These are phyloP conservation scores for Allium sativum DNA, from an alignment of 106 monocot genomes.

Conservation along the genomic window DNA sequence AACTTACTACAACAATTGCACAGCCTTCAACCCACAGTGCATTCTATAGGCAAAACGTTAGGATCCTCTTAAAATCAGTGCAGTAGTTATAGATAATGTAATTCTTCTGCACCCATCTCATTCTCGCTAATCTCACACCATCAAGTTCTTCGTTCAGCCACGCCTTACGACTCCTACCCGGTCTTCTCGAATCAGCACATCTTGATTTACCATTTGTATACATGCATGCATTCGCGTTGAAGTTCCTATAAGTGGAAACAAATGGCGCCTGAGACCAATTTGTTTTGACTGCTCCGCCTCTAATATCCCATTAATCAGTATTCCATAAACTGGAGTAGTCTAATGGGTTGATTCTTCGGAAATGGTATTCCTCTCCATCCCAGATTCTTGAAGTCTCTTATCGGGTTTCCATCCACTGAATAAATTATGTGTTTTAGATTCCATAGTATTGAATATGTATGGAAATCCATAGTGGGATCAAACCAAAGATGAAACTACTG, in stretches of 20 bases:
- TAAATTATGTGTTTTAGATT: slow-evolving; percentile 16
- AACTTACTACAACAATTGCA: too few relatives aligned
- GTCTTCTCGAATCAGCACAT: slow-evolving; percentile 9
- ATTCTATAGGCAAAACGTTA: slow-evolving; percentile 14
- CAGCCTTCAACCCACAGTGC: slow-evolving; percentile 2
- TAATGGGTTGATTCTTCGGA: slow-evolving; percentile 12
- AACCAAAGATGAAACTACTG: slow-evolving; percentile 55
- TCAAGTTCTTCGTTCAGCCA: slow-evolving; percentile 16
- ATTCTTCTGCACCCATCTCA: slow-evolving; percentile 18
- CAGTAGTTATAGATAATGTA: slow-evolving; percentile 25
- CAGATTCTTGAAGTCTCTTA: slow-evolving; percentile 14
- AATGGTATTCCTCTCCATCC: slow-evolving; percentile 5
- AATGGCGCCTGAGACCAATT: slow-evolving; percentile 52
- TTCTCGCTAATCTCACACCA: slow-evolving; percentile 4
- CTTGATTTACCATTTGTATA: slow-evolving; percentile 11
- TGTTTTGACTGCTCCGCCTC: slow-evolving; percentile 50
- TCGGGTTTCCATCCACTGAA: slow-evolving; percentile 8
- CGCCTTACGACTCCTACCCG: background rate
- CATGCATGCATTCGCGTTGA: slow-evolving; percentile 30
- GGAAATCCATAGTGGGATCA: slow-evolving; percentile 44
- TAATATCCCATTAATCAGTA: slow-evolving; percentile 33
- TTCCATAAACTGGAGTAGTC: slow-evolving; percentile 22
- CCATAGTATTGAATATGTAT: slow-evolving; percentile 57
- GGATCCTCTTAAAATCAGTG: slow-evolving; percentile 15
- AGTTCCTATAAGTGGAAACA: slow-evolving; percentile 28